These are phyloP conservation scores for Phytophthora colocasiae DNA, from an alignment of 352 stramenopile genomes.

Conservation along the genomic window DNA sequence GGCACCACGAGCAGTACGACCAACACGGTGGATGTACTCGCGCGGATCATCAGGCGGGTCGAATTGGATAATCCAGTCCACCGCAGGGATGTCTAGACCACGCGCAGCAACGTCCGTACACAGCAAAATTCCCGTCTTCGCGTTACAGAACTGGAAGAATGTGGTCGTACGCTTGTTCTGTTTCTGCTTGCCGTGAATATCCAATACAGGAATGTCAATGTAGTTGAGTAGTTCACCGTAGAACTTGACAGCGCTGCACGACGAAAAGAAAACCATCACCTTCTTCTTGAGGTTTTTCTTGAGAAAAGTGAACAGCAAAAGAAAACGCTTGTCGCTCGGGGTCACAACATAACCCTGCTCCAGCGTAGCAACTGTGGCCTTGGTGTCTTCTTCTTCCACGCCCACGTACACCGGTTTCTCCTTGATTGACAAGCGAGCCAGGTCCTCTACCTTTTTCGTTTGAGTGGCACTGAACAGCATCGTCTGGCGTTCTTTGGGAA, in stretches of 20 bases:
- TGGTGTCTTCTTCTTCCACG: conserved; percentile 91
- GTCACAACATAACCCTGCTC: conserved; percentile 99
- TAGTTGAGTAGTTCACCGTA: conserved; percentile 99
- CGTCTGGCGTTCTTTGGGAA: conserved; percentile 98
- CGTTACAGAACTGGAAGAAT: conserved; percentile 99
- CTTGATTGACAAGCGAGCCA: conserved; percentile 93
- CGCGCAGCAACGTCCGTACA: conserved; percentile 99
- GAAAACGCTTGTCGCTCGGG: conserved; percentile 97
- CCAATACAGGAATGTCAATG: conserved; percentile 98
- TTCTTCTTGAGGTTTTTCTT: conserved; percentile 99
- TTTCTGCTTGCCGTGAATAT: conserved; percentile 99
- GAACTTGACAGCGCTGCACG: conserved; percentile 98
- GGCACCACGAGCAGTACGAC: conserved; percentile 87
- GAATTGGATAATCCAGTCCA: conserved; percentile 99
- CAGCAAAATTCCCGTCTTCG: conserved; percentile 96
- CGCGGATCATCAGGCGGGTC: conserved; percentile 98
- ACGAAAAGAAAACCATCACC: conserved; percentile 96
- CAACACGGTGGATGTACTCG: conserved; percentile 98
- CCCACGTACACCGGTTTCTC: conserved; percentile 98
- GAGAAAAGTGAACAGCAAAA: conserved; percentile 99
- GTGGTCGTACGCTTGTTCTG: conserved; percentile 99
- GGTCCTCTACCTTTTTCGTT: conserved; percentile 98
- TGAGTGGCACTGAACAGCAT: conserved; percentile 99
- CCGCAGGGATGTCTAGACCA: conserved; percentile 96
- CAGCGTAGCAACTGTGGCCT: conserved; percentile 94